These are phyloP conservation scores for Scutellaria baicalensis DNA, from an alignment of 257 asterid genomes.

Conservation along the genomic window DNA sequence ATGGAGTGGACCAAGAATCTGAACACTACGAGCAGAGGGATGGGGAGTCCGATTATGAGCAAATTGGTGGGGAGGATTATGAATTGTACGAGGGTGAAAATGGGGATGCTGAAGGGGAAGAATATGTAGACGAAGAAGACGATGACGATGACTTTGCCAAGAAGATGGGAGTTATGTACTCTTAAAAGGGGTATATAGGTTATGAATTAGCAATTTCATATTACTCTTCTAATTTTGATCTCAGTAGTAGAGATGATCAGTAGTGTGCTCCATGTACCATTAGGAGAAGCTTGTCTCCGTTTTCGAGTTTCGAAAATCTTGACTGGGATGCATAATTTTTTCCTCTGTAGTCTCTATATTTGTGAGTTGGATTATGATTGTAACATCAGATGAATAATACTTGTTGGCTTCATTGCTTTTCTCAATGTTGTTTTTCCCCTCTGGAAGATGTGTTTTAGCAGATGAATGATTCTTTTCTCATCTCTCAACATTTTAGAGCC, in stretches of 20 bases:
- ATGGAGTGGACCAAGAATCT: conserved; percentile 34
- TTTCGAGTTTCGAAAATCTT: conserved; percentile 20
- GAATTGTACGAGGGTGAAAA: conserved; percentile 61
- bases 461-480: neutral
- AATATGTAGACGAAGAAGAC: conserved; percentile 45
- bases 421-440: neutral
- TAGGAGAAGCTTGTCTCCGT: conserved; percentile 20
- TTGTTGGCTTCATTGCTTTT: conserved; percentile 7
- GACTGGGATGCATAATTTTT: conserved; percentile 17
- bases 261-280: conserved; percentile 25
- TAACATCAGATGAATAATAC: conserved; percentile 21
- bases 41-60: conserved; percentile 54
- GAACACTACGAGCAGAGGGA: conserved; percentile 49
- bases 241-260: conserved; percentile 36
- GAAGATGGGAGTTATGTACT: conserved; percentile 81
- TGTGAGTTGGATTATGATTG: conserved; percentile 26
- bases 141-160: conserved; percentile 76
- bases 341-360: conserved; percentile 16
- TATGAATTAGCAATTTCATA: conserved; percentile 23
- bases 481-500: neutral
- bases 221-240: conserved; percentile 48
- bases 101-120: conserved; percentile 47
- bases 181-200: conserved; percentile 19
- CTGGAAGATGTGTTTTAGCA: neutral
- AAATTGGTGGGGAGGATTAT: conserved; percentile 50